Evolutionary conservation across 2,329 filamentous ascomycete genomes (phyloP).

Genomic region (Aspergillus versicolor): DNA sequence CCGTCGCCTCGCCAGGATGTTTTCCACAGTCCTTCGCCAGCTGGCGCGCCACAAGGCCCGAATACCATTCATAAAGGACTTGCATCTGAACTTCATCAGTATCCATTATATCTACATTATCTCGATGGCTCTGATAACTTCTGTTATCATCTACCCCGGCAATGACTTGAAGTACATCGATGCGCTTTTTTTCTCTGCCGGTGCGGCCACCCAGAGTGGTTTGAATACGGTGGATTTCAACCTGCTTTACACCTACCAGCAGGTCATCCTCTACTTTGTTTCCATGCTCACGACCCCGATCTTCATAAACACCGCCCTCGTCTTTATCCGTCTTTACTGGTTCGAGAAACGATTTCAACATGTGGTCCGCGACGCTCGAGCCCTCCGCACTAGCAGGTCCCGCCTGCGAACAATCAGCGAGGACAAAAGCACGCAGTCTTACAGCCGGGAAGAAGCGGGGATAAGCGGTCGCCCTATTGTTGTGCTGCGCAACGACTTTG

Average conservation of each 20-base stretch:
- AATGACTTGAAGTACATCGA: slow-evolving; percentile 75
- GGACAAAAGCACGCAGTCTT: slow-evolving; percentile 41
- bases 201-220: slow-evolving; percentile 86
- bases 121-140: slow-evolving; percentile 68
- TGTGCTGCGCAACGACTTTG: slow-evolving; percentile 36
- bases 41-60: slow-evolving; percentile 28
- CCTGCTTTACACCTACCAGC: slow-evolving; percentile 67
- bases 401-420: slow-evolving; percentile 55
- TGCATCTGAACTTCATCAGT: slow-evolving; percentile 47
- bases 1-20: slow-evolving; percentile 26
- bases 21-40: slow-evolving; percentile 24
- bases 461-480: slow-evolving; percentile 39
- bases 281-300: slow-evolving; percentile 79
- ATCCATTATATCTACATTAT: slow-evolving; percentile 73
- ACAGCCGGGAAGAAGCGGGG: slow-evolving; percentile 37
- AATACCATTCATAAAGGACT: slow-evolving; percentile 37
- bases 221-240: slow-evolving; percentile 76
- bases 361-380: slow-evolving; percentile 71
- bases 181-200: slow-evolving; percentile 82
- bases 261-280: slow-evolving; percentile 70
- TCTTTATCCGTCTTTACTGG: slow-evolving; percentile 93
- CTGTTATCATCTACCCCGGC: slow-evolving; percentile 70
- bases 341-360: slow-evolving; percentile 95
- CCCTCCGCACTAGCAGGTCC: slow-evolving; percentile 63
- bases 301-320: slow-evolving; percentile 78